Base-by-base conservation (phyloP, 306 rosid genomes). In the Carpinus fangiana region DNA sequence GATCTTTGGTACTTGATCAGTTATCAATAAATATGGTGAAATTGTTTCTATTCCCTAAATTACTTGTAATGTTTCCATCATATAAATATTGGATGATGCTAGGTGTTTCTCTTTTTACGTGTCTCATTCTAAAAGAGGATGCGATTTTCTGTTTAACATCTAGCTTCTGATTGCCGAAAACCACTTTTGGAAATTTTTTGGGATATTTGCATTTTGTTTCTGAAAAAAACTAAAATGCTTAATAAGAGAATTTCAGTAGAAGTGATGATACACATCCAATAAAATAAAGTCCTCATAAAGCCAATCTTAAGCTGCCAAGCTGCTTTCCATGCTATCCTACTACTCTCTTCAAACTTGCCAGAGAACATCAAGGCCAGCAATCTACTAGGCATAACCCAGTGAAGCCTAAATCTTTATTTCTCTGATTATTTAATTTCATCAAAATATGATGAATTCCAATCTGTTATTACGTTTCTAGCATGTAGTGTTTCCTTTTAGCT, bases 401-500 rank as follows among this genome's bases (percentile, higher is more conserved):
- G 8, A 28, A 26, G 43, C 41, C 43, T 7, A 12, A 26, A 61
- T 3, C 16, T 18, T 3, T 47, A 47, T 6, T 61, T 41, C 26
- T 38, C 26, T 38, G 21, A 66, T 18, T 66, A 41, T 66, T 64
- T 38, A 20, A 50, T 12, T 21, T 38, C 18, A 46, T 66, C 71
- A 38, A 36, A 23, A 3, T 17, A 66, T 75, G 59, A 50, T 16
- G 41, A 43, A 73, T 50, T 78, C 51, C 45, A 67, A 34, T 52
- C 20, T 76, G 28, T 65, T 77, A 48, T 47, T 26, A 46, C 71
- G 70, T 34, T 13, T 72, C 56, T 18, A 21, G 55, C 59, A 23
- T 18, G 18, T 72, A 56, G 70, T 65, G 47, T 34, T 73, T 50
- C 18, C 46, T 41, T 52, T 80, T 43, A 50, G 71, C 77, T 81